A percentile compares a stretch with the other conserved stretches of the same genome.
phyloP scores from a whole-genome alignment of 2,329 filamentous ascomycete species.

The Zarea fungicola region DNA sequence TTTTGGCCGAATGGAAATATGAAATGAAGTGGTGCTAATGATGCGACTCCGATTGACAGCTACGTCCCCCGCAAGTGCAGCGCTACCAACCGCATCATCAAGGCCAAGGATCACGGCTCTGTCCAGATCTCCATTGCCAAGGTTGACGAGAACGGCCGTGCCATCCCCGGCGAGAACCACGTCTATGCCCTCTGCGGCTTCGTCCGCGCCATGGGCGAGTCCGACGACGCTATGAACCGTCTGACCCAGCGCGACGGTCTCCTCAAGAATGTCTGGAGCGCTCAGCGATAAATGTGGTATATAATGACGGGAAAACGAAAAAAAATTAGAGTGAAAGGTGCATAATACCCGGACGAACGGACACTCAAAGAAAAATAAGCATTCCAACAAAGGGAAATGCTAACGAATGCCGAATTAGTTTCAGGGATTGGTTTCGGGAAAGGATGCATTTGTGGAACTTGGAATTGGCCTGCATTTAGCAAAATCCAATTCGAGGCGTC shows the following conservation, averaged over 20 bases:
- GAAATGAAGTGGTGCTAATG: slow-evolving; percentile 23
- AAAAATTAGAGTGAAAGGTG: slow-evolving; percentile 16
- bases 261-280: slow-evolving; percentile 95
- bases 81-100: slow-evolving; percentile 99
- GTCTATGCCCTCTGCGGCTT: slow-evolving; percentile 97
- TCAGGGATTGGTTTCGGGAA: slow-evolving; percentile 31
- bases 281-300: slow-evolving; percentile 48
- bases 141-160: slow-evolving; percentile 97
- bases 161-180: slow-evolving; percentile 91
- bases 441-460: slow-evolving; percentile 35
- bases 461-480: slow-evolving; percentile 40
- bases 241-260: slow-evolving; percentile 93
- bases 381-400: slow-evolving; percentile 4
- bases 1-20: too few species aligned
- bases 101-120: slow-evolving; percentile 98
- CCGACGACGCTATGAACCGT: slow-evolving; percentile 93
- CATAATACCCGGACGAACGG: slow-evolving; percentile 17
- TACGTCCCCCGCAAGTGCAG: slow-evolving; percentile 99
- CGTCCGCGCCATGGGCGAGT: slow-evolving; percentile 96
- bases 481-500: slow-evolving; percentile 42
- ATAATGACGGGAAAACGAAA: slow-evolving; percentile 13
- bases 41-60: slow-evolving; percentile 40
- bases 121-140: slow-evolving; percentile 97
- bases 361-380: background rate
- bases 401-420: slow-evolving; percentile 16